A percentile compares a stretch with the other conserved stretches of the same genome.
Conservation (phyloP, 176 grass and related monocot species). For the Urochloa ruziziensis region DNA sequence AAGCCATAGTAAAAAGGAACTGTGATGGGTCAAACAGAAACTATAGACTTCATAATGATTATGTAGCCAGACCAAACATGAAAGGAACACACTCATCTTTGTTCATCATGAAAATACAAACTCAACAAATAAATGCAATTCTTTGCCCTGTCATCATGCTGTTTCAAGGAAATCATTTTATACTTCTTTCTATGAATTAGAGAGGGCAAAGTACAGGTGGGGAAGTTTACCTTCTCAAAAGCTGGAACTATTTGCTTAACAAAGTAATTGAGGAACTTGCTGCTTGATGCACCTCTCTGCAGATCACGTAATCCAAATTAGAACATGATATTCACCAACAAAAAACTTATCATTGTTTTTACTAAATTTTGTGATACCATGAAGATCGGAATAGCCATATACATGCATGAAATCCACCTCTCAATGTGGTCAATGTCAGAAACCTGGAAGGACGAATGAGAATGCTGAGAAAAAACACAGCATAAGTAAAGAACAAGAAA, state of each 20-base stretch:
- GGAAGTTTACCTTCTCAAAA: conserved; percentile 83
- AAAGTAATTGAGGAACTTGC: conserved; percentile 94
- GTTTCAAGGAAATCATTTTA: not conserved
- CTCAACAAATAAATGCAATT: not conserved
- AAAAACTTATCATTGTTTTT: not conserved
- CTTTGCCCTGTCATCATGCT: no score
- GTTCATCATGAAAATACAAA: not conserved
- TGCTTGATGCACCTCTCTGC: conserved; percentile 91
- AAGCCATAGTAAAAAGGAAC: not conserved
- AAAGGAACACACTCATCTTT: not conserved
- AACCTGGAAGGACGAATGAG: conserved; percentile 52
- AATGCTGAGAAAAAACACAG: conserved; percentile 22
- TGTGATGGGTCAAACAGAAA: not conserved
- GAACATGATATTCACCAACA: conserved; percentile 6
- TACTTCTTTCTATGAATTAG: conserved; percentile 16
- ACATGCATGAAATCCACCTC: conserved; percentile 94
- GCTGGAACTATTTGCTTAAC: conserved; percentile 93
- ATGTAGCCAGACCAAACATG: not conserved
- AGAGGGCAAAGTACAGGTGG: conserved; percentile 28
- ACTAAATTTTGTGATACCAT: conserved; percentile 53
- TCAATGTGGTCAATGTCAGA: conserved; percentile 85
- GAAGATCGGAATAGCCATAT: conserved; percentile 96
- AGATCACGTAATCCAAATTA: conserved; percentile 32
- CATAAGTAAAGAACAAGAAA: conserved; percentile 8
- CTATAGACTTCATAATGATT: not conserved